phyloP scores from a whole-genome alignment of 805 yeast genomes.

The Yamadazyma laniorum region DNA sequence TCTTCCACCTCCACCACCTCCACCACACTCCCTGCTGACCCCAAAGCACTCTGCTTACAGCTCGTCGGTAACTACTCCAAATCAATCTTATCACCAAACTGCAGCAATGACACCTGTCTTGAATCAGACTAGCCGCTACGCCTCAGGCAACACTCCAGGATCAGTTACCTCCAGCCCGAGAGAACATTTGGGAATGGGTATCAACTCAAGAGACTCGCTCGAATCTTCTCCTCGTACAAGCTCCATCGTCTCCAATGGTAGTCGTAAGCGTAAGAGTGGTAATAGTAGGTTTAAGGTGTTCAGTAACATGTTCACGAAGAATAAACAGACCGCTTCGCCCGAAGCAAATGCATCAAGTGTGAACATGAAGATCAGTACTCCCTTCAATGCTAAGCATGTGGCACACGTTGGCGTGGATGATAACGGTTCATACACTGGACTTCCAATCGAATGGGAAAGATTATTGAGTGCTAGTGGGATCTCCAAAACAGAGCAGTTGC shows the following conservation, averaged over 20 bases:
- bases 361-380: conserved; percentile 74
- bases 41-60: conserved; percentile 11
- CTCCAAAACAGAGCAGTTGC: conserved; percentile 81
- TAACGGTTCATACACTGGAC: conserved; percentile 85
- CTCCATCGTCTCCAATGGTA: conserved; percentile 3
- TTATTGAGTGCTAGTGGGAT: conserved; percentile 83
- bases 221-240: conserved; percentile 19
- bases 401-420: conserved; percentile 92
- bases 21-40: conserved; percentile 17
- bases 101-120: conserved; percentile 31
- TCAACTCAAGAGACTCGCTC: conserved; percentile 13
- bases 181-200: conserved; percentile 22
- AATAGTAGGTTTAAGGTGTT: conserved; percentile 53
- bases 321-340: conserved; percentile 13
- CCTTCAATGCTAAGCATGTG: conserved; percentile 85
- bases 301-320: conserved; percentile 48
- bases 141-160: conserved; percentile 3
- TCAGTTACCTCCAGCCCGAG: conserved; percentile 23
- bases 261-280: conserved; percentile 39
- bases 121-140: conserved; percentile 17
- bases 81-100: conserved; percentile 22
- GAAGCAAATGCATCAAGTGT: conserved; percentile 16
- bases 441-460: conserved; percentile 91
- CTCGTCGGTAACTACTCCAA: conserved; percentile 14
- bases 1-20: conserved; percentile 15